These are phyloP conservation scores for Calonectria montana DNA, from an alignment of 2,329 filamentous ascomycete genomes.

Conservation along the genomic window DNA sequence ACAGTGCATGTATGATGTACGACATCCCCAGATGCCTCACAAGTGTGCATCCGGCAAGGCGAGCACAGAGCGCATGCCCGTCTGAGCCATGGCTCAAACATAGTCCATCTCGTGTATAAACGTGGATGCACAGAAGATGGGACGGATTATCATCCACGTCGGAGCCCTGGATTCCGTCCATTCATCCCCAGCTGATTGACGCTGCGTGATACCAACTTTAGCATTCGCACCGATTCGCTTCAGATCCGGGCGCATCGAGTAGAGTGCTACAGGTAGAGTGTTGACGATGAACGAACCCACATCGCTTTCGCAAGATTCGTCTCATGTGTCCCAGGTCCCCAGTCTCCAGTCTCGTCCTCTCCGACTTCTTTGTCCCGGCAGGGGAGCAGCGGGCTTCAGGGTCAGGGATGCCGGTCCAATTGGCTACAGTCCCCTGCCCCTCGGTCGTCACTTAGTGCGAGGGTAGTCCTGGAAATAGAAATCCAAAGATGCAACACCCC, in stretches of 20 bases:
- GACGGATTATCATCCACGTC: slow-evolving; percentile 17
- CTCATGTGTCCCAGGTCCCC: slow-evolving; percentile 35
- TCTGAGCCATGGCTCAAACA: background rate
- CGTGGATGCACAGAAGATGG: slow-evolving; percentile 1
- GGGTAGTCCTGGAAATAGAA: slow-evolving; percentile 23
- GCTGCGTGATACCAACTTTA: slow-evolving; percentile 15
- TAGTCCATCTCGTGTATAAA: background rate
- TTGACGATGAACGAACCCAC: slow-evolving; percentile 9
- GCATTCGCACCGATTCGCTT: slow-evolving; percentile 39
- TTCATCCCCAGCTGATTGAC: background rate
- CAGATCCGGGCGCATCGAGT: slow-evolving; percentile 35
- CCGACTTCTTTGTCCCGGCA: background rate
- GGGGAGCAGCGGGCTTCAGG: background rate
- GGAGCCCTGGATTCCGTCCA: background rate
- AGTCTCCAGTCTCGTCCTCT: slow-evolving; percentile 7
- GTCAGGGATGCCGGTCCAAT: slow-evolving; percentile 2
- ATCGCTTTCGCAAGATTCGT: slow-evolving; percentile 35
- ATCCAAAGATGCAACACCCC: slow-evolving; percentile 16
- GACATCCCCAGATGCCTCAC: background rate
- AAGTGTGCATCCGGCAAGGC: background rate
- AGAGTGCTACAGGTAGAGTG: slow-evolving; percentile 28
- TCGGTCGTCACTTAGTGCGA: slow-evolving; percentile 10
- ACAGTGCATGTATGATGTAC: slow-evolving; percentile 4
- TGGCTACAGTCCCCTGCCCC: slow-evolving; percentile 5
- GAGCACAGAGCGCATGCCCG: background rate